Evolutionary conservation across 345 rosid genomes (phyloP).

Genomic region (Rhodomyrtus tomentosa): DNA sequence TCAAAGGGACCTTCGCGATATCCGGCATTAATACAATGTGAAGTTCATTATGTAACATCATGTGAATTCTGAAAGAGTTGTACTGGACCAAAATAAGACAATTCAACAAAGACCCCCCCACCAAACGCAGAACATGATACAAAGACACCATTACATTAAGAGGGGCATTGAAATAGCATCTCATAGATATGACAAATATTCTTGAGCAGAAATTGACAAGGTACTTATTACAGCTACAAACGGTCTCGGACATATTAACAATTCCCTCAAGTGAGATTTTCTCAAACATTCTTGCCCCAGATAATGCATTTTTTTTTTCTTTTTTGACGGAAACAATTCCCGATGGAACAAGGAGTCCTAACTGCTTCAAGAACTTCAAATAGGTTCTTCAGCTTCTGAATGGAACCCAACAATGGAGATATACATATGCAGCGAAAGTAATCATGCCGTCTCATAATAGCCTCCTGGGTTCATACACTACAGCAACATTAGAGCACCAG

Average conservation of each 20-base stretch:
- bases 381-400: background rate
- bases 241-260: conserved; percentile 23
- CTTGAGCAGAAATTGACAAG: background rate
- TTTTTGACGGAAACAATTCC: background rate
- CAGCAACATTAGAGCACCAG: background rate
- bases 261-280: conserved; percentile 9
- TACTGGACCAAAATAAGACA: background rate
- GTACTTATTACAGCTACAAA: conserved; percentile 6
- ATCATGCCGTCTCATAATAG: background rate
- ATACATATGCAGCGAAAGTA: background rate
- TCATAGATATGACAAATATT: background rate
- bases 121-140: background rate
- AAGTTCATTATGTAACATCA: background rate
- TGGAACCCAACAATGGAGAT: background rate
- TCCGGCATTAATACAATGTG: background rate
- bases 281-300: background rate
- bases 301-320: background rate
- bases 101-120: background rate
- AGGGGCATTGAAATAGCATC: background rate
- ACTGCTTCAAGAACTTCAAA: background rate
- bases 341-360: background rate
- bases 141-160: background rate
- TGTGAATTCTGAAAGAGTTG: background rate
- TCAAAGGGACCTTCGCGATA: background rate
- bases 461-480: background rate